phyloP scores from a whole-genome alignment of 2,329 filamentous ascomycete species.

The Phyllosticta citriasiana region DNA sequence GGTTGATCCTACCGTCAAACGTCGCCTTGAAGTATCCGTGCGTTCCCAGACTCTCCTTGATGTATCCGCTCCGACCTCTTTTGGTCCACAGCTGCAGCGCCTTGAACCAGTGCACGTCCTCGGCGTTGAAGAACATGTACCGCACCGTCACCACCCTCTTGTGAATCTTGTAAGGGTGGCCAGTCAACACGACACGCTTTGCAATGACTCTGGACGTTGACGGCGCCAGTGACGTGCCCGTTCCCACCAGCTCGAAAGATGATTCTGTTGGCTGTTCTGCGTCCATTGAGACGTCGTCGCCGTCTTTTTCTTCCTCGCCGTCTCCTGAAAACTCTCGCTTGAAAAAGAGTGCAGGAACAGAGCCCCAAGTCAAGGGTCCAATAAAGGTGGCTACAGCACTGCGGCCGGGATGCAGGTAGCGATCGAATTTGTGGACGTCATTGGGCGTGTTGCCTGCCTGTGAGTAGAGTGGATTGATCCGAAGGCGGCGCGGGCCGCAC shows the following conservation, averaged over 20 bases:
- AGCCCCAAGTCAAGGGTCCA: slow-evolving; percentile 85
- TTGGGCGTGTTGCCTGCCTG: slow-evolving; percentile 84
- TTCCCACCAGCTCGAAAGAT: slow-evolving; percentile 62
- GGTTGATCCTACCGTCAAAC: slow-evolving; percentile 92
- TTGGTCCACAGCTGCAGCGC: slow-evolving; percentile 90
- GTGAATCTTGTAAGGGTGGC: slow-evolving; percentile 97
- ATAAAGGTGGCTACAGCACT: slow-evolving; percentile 84
- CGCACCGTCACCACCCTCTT: slow-evolving; percentile 93
- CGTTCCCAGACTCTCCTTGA: slow-evolving; percentile 89
- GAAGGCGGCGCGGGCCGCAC: slow-evolving; percentile 75
- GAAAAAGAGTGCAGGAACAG: slow-evolving; percentile 85
- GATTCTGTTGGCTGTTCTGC: slow-evolving; percentile 17
- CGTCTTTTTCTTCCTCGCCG: slow-evolving; percentile 34
- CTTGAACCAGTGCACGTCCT: slow-evolving; percentile 97
- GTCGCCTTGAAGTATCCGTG: slow-evolving; percentile 99
- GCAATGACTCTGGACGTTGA: slow-evolving; percentile 69
- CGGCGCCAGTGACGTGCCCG: slow-evolving; percentile 76
- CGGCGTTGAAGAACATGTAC: slow-evolving; percentile 99
- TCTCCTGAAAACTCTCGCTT: slow-evolving; percentile 42
- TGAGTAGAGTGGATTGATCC: slow-evolving; percentile 86
- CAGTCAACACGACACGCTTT: slow-evolving; percentile 87
- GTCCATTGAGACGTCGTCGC: slow-evolving; percentile 21
- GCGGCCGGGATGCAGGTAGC: slow-evolving; percentile 82
- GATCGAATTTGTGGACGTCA: slow-evolving; percentile 93
- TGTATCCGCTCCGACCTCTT: slow-evolving; percentile 74